Conservation (phyloP, 345 rosid genomes). For the Turritis glabra region DNA sequence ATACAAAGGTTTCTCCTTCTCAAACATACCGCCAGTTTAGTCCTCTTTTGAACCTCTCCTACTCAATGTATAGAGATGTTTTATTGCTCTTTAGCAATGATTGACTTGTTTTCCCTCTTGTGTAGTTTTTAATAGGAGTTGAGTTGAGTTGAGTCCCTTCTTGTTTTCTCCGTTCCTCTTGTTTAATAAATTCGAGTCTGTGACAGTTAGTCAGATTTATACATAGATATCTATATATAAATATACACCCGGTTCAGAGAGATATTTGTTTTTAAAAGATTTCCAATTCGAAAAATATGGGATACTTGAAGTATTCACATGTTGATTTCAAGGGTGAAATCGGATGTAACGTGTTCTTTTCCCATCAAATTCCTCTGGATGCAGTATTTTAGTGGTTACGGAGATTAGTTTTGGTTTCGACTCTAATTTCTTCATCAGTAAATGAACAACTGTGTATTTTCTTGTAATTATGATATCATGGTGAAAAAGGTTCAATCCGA, state of each 20-base stretch:
- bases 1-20: slow-evolving; percentile 92
- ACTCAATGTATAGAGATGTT: slow-evolving; percentile 33
- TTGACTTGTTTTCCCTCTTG: slow-evolving; percentile 21
- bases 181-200: slow-evolving; percentile 25
- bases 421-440: neutral
- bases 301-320: neutral
- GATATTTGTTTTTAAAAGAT: neutral
- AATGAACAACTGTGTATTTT: neutral
- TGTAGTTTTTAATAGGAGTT: slow-evolving; percentile 28
- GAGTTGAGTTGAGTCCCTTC: slow-evolving; percentile 7
- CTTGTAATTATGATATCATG: neutral
- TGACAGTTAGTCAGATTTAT: neutral
- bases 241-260: neutral
- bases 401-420: neutral
- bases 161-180: slow-evolving; percentile 12
- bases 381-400: neutral
- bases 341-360: neutral
- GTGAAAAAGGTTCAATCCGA: neutral
- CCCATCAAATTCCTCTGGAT: neutral
- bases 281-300: neutral
- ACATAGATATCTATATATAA: neutral
- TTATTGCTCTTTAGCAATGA: neutral
- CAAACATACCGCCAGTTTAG: slow-evolving; percentile 88
- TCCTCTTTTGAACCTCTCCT: neutral
- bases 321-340: neutral